phyloP scores from a whole-genome alignment of 768 basidiomycete species.

The Leccinum uliginosum region DNA sequence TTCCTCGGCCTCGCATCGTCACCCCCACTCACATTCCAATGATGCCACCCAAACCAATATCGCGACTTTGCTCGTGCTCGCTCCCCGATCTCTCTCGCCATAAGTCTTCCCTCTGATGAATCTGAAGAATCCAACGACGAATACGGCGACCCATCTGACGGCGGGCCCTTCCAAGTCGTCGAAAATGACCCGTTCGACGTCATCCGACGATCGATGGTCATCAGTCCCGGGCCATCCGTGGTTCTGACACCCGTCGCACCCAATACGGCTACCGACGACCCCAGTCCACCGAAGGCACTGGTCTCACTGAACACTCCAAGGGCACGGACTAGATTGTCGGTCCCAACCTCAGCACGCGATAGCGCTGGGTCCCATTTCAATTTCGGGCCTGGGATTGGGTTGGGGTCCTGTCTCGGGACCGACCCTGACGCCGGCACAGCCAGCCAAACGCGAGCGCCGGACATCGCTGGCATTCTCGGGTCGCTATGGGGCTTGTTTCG shows the following conservation, averaged over 20 bases:
- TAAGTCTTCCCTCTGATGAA: not conserved
- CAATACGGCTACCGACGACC: not conserved
- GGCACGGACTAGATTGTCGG: not conserved
- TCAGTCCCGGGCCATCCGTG: not conserved
- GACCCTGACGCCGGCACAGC: too few species aligned
- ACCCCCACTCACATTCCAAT: too few species aligned
- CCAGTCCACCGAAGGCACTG: not conserved
- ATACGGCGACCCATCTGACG: conserved; percentile 6
- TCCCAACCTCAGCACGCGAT: not conserved
- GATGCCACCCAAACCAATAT: too few species aligned
- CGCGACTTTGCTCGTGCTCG: not conserved
- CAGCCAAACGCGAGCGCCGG: conserved; percentile 1
- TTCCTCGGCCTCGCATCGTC: not conserved
- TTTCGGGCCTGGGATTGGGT: not conserved
- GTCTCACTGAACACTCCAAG: not conserved
- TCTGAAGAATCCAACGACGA: conserved; percentile 17
- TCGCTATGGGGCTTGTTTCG: conserved; percentile 26
- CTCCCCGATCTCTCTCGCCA: too few species aligned
- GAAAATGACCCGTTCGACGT: conserved; percentile 27
- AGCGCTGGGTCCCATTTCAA: not conserved
- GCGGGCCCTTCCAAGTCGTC: conserved; percentile 22
- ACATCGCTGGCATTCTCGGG: conserved; percentile 23
- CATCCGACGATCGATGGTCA: conserved; percentile 14
- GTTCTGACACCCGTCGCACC: not conserved
- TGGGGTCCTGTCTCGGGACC: too few species aligned